Conservation (phyloP, 2,329 filamentous ascomycete species). For the Cucurbitaria berberidis region DNA sequence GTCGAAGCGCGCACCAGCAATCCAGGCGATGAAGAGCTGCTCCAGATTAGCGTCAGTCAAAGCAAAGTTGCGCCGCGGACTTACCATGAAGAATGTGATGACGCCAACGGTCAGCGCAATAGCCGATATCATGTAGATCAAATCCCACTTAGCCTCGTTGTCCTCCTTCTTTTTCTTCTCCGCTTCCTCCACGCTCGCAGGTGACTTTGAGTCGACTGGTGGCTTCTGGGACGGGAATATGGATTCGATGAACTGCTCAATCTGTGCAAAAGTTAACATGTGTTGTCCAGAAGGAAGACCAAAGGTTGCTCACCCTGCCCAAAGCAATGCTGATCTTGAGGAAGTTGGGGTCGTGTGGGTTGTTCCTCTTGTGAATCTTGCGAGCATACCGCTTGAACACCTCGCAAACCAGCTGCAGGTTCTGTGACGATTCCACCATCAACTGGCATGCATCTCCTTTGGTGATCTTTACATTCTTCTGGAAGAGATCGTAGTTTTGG, state of each 20-base stretch:
- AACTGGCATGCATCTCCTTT: slow-evolving; percentile 91
- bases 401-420: slow-evolving; percentile 79
- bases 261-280: slow-evolving; percentile 57
- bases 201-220: slow-evolving; percentile 50
- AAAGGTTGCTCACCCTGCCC: slow-evolving; percentile 69
- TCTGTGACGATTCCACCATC: slow-evolving; percentile 93
- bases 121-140: slow-evolving; percentile 68
- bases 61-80: slow-evolving; percentile 37
- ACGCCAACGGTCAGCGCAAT: slow-evolving; percentile 72
- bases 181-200: slow-evolving; percentile 60
- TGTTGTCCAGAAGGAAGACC: neutral
- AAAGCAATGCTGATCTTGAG: slow-evolving; percentile 89
- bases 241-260: slow-evolving; percentile 93
- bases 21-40: slow-evolving; percentile 78
- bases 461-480: slow-evolving; percentile 92
- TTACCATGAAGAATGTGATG: slow-evolving; percentile 80
- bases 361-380: slow-evolving; percentile 91
- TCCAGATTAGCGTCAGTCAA: slow-evolving; percentile 20
- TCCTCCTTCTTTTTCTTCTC: slow-evolving; percentile 60
- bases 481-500: slow-evolving; percentile 84
- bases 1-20: slow-evolving; percentile 84
- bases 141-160: slow-evolving; percentile 60
- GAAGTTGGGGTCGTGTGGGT: slow-evolving; percentile 90
- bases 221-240: slow-evolving; percentile 87
- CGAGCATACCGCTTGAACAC: slow-evolving; percentile 80